Percentiles rank a stretch among this genome's conserved stretches.
Conservation (phyloP, 176 grass and related monocot species). For the Rhynchospora breviuscula region DNA sequence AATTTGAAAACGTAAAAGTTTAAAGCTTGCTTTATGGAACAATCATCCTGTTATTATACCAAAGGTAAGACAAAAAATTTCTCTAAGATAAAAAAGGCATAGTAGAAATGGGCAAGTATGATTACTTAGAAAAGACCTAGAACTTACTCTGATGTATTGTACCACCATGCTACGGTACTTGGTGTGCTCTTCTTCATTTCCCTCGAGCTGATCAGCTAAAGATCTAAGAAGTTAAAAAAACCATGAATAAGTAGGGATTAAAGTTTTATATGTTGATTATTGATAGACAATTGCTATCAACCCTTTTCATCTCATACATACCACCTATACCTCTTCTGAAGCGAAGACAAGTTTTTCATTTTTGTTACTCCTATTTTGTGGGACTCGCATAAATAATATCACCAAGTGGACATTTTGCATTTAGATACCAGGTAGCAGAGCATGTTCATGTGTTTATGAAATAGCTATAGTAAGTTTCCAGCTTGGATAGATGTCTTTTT, state of each 20-base stretch:
- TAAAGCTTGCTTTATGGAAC: neutral
- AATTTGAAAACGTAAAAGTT: neutral
- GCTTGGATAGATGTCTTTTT: neutral
- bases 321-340: neutral
- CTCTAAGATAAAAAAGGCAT: neutral
- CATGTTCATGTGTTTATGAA: constrained; percentile 14
- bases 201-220: constrained; percentile 89
- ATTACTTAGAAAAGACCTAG: neutral
- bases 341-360: neutral
- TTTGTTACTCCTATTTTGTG: too few species aligned
- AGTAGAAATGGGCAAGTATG: neutral
- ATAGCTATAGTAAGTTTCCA: neutral
- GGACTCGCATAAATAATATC: neutral
- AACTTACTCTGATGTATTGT: constrained; percentile 65
- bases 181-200: constrained; percentile 67
- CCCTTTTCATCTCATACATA: neutral
- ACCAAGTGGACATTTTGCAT: neutral
- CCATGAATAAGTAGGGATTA: constrained; percentile 24
- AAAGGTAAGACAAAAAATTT: neutral
- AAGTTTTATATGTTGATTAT: neutral
- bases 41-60: neutral
- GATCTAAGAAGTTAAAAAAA: constrained; percentile 53
- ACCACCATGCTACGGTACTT: constrained; percentile 87
- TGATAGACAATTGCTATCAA: neutral
- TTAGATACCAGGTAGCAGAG: neutral